These are phyloP conservation scores for Fomitopsis betulina DNA, from an alignment of 1,284 basidiomycete genomes.

Conservation along the genomic window DNA sequence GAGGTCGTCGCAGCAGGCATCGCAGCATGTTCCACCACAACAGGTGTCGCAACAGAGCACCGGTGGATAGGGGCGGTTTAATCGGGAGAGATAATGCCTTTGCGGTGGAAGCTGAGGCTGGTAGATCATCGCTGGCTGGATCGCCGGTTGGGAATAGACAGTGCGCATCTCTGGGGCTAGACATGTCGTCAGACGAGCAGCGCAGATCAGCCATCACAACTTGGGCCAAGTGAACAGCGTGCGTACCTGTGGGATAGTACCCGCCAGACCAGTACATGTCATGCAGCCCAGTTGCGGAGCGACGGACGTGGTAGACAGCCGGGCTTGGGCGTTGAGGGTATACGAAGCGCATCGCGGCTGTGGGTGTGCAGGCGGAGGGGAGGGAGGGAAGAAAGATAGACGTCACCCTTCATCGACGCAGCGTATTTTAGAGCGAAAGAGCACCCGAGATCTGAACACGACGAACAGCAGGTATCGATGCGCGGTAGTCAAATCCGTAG, in stretches of 20 bases:
- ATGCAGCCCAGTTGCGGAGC: conserved; percentile 11
- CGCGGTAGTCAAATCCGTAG: conserved; percentile 9
- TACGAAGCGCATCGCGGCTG: conserved; percentile 8
- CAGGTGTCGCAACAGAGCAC: conserved; percentile 10
- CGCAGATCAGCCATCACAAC: not conserved
- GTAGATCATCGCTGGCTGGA: conserved; percentile 17
- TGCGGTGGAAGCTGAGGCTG: not conserved
- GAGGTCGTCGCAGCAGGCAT: conserved; percentile 6
- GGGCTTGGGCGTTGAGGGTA: conserved; percentile 10
- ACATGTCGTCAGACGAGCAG: not conserved
- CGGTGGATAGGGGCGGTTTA: conserved; percentile 5
- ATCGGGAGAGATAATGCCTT: not conserved
- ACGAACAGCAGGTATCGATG: not conserved
- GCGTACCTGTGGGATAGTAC: conserved; percentile 16
- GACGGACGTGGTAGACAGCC: conserved; percentile 13
- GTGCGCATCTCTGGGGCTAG: conserved; percentile 22
- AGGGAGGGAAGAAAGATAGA: not conserved
- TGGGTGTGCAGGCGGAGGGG: conserved; percentile 1
- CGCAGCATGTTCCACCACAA: conserved; percentile 6
- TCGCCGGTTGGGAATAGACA: conserved; percentile 14
- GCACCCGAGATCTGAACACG: conserved; percentile 1
- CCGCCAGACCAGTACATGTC: conserved; percentile 15
- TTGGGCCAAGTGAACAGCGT: not conserved
- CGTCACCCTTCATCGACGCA: not conserved
- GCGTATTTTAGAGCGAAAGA: conserved; percentile 3